Percentiles rank a stretch among this genome's conserved stretches.
Conservation (phyloP, 257 asterid genomes). For the Perilla frutescens region DNA sequence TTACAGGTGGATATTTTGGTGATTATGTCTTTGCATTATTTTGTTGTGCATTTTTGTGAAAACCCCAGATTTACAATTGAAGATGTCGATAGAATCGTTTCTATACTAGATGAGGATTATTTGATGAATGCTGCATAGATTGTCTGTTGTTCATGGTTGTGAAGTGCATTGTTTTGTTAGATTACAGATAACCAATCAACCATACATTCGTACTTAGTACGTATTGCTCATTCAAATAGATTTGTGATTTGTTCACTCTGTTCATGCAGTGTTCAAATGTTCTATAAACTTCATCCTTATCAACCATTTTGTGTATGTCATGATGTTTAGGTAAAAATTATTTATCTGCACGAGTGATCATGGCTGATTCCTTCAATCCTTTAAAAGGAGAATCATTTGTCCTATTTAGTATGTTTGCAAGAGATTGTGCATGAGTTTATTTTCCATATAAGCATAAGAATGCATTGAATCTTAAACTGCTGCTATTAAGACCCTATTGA, state of each 20-base stretch:
- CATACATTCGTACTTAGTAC: too few species aligned
- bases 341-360: background rate
- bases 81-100: background rate
- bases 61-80: background rate
- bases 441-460: background rate
- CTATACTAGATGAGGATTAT: background rate
- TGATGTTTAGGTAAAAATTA: background rate
- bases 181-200: background rate
- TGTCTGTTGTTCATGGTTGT: background rate
- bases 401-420: background rate
- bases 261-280: background rate
- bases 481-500: background rate
- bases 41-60: background rate
- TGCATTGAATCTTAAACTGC: background rate
- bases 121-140: background rate
- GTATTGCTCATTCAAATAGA: too few species aligned
- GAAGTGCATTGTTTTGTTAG: background rate
- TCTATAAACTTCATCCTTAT: background rate
- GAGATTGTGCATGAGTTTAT: background rate
- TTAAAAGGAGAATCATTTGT: background rate
- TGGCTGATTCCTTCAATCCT: background rate
- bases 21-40: background rate
- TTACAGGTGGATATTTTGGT: conserved; percentile 53
- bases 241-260: background rate
- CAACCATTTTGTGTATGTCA: background rate